Conservation (phyloP, 306 rosid species). For the Cyamopsis tetragonoloba region DNA sequence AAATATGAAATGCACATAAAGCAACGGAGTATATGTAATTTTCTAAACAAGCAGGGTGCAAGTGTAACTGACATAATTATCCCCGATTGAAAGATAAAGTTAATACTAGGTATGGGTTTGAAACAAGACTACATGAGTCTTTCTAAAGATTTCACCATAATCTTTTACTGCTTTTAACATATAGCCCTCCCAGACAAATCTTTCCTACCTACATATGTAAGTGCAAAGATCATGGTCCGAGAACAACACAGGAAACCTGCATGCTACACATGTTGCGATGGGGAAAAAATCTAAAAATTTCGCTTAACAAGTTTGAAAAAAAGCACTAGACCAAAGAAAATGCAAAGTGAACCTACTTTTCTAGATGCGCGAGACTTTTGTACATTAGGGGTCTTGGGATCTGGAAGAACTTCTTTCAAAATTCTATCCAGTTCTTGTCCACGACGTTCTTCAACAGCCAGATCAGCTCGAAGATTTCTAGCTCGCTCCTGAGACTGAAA, state of each 20-base stretch:
- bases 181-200: background rate
- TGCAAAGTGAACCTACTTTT: slow-evolving; percentile 49
- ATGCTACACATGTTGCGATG: background rate
- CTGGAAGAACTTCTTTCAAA: slow-evolving; percentile 81
- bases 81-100: background rate
- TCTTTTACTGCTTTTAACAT: background rate
- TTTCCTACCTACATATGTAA: background rate
- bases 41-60: no score
- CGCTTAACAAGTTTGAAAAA: background rate
- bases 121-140: background rate
- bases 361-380: slow-evolving; percentile 62
- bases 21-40: no score
- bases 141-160: background rate
- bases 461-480: slow-evolving; percentile 73
- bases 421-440: slow-evolving; percentile 80
- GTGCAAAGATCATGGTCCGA: background rate
- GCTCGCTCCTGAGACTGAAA: slow-evolving; percentile 82
- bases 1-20: background rate
- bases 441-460: slow-evolving; percentile 89
- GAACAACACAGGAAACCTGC: background rate
- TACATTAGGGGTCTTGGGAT: slow-evolving; percentile 61
- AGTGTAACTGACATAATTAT: no score
- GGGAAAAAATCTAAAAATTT: slow-evolving; percentile 5
- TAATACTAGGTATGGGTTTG: background rate
- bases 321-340: slow-evolving; percentile 7